Base-by-base conservation (phyloP, 2,329 filamentous ascomycete species). In the Reticulascus tulasneorum region DNA sequence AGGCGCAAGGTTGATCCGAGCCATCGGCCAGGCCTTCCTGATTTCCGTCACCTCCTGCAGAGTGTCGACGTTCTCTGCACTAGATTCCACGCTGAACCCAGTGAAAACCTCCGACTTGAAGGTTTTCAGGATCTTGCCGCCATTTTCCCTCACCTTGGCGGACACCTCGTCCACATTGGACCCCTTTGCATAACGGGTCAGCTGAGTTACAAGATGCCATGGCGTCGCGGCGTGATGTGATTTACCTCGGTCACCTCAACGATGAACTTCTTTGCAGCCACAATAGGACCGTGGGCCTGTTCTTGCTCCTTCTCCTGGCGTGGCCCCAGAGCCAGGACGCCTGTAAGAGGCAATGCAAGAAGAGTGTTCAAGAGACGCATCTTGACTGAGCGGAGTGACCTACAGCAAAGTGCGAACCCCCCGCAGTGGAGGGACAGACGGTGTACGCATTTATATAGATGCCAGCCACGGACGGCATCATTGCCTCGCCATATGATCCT, bases 1-100 rank as follows among this genome's bases (percentile, higher is more conserved):
- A 9, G 50, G 46, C 12, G 40, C 31, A 1, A 56, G 36, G 17
- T 37, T 33, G 26, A 52, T 47, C 12, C 38, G 40, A 11, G 42
- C 46, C 1, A 49, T 44, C 6, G 45, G 41, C 53, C 53, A 56
- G 4, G 49, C 51, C 16, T 43, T 36, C 4, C 46, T 29, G 7
- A 52, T 38, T 26, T 44, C 34, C 6, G 9, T 9, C 3, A 46
- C 17, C 8, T 23, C 26, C 9, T 47, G 48, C 6, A 64, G 40
- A 2, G 54, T 53, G 16, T 64, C 62, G 15, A 52, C 38, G 25
- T 62, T 61, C 23, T 61, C 52, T 5, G 41, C 43, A n/a, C 51
- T 49, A 2, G 56, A 53, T 29, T 61, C 51, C 9, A 64, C 29
- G 11, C 53, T 49, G 19, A 62, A 42, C 2, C 62, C 62, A 6